phyloP scores from a whole-genome alignment of 306 rosid genomes.

The Castanospermum australe region DNA sequence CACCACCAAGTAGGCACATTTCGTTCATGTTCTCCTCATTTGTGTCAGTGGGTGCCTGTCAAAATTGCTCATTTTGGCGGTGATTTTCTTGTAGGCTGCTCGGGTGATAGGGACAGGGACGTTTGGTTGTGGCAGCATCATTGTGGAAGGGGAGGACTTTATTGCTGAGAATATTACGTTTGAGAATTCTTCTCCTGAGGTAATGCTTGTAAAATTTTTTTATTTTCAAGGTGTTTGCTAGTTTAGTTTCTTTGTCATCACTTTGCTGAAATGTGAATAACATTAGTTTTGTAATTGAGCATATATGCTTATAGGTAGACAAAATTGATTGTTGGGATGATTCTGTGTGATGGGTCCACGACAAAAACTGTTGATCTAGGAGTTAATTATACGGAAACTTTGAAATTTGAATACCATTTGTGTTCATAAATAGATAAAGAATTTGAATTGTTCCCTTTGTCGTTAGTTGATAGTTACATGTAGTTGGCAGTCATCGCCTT shows the following conservation, averaged over 20 bases:
- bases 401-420: neutral
- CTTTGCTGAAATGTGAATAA: neutral
- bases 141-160: slow-evolving; percentile 93
- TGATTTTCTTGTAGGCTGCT: slow-evolving; percentile 45
- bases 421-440: neutral
- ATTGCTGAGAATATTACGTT: slow-evolving; percentile 91
- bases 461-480: neutral
- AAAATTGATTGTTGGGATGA: neutral
- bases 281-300: neutral
- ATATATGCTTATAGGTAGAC: neutral
- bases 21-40: neutral
- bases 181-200: slow-evolving; percentile 89
- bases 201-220: neutral
- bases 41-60: slow-evolving; percentile 20
- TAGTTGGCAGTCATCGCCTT: neutral
- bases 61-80: neutral
- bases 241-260: neutral
- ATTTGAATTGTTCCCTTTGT: neutral
- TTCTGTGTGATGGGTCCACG: neutral
- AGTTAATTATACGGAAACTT: neutral
- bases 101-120: slow-evolving; percentile 81
- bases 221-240: neutral
- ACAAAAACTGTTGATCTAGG: neutral
- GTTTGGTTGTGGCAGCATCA: slow-evolving; percentile 79
- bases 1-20: slow-evolving; percentile 62